These are phyloP conservation scores for Dryas alaskensis DNA, from an alignment of 306 rosid species.

Conservation along the genomic window DNA sequence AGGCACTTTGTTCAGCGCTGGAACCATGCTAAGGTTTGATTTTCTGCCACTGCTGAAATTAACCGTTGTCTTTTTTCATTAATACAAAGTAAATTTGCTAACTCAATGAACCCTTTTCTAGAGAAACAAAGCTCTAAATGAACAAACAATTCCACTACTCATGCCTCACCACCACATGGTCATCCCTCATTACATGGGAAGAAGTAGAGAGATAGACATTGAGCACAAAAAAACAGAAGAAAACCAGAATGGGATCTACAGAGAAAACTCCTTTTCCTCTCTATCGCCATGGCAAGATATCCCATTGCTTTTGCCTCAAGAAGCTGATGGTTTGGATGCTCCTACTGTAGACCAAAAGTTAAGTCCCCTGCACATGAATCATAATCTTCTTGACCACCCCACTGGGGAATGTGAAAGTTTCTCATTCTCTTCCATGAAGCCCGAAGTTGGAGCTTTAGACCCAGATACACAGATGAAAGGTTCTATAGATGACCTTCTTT, in stretches of 20 bases:
- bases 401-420: conserved; percentile 22
- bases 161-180: conserved; percentile 56
- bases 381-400: conserved; percentile 35
- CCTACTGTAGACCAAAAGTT: conserved; percentile 30
- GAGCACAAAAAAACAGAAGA: conserved; percentile 23
- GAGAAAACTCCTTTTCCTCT: conserved; percentile 30
- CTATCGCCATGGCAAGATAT: conserved; percentile 35
- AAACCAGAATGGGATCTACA: conserved; percentile 6
- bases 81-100: neutral
- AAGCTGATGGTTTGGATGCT: conserved; percentile 28
- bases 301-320: conserved; percentile 51
- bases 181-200: conserved; percentile 52
- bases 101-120: conserved; percentile 8
- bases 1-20: conserved; percentile 55
- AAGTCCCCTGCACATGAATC: conserved; percentile 13
- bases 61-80: neutral
- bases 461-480: conserved; percentile 36
- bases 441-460: conserved; percentile 27
- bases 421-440: conserved; percentile 20
- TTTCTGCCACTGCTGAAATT: conserved; percentile 4
- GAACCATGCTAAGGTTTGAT: conserved; percentile 51
- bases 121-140: conserved; percentile 51
- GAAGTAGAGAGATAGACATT: conserved; percentile 28
- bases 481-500: conserved; percentile 38
- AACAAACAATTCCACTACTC: conserved; percentile 45